Evolutionary conservation across 2,329 filamentous ascomycete genomes (phyloP), one percentile per base, ranked within the genome.

Genomic region (Drechslera avenae): DNA sequence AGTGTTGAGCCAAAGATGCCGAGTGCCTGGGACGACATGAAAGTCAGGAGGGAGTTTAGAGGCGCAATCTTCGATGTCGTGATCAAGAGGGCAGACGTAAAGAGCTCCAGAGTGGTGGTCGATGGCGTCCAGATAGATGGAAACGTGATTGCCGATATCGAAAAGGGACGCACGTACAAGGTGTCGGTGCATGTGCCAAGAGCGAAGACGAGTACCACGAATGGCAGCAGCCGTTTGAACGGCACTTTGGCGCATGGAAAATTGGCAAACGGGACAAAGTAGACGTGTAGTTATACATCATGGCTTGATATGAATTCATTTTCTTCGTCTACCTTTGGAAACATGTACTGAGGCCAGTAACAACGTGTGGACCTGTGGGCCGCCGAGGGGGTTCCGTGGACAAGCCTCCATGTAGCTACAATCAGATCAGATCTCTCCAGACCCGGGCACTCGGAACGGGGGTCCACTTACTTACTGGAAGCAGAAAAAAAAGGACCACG

Each of bases 1-100:
- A 58, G 58, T 7, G 70, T 84, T 21, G 68, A 73, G 2, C 81
- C 82, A 1, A 79, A 82, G 64, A 67, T 84, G 54, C 82, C 82
- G 7, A 76, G 74, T 17, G 63, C 60, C 7, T 84, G 82, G 81
- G 63, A 78, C 19, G 68, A 65, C 8, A 78, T 82, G 58, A 77
- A 75, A 48, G 79, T 77, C 14, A 76, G 67, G 13, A 75, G 82
- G 13, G 39, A 68, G 34, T 84, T 84, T 66, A 75, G 81, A 12
- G 80, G 77, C 1, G 81, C 81, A 12, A 77, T 67, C 1, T 82
- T 84, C 57, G 59, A 76, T 3, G 64, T 82, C 2, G 68, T 78
- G 17, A 75, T 83, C 18, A 72, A 67, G 26, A 74, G 79, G 1
- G 68, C 60, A 6, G 71, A 75, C 19, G 77, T 78, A 7, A 56